Percentiles rank a stretch among this genome's conserved stretches.
phyloP scores from a whole-genome alignment of 495 filamentous ascomycete genomes.

The Daldinia decipiens region DNA sequence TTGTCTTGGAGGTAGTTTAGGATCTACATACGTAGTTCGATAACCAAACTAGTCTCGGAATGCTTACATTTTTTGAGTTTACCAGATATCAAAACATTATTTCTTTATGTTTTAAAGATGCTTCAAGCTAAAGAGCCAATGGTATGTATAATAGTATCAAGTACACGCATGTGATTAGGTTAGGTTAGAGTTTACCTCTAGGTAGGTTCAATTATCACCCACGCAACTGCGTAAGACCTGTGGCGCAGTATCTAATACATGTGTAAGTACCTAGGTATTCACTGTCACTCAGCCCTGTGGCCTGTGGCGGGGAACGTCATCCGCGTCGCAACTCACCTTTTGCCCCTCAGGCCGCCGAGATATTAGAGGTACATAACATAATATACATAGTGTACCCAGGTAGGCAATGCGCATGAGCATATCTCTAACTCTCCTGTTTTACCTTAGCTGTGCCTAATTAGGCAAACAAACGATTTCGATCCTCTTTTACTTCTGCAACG shows the following conservation, averaged over 20 bases:
- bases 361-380: slow-evolving; percentile 5
- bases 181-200: too few relatives aligned
- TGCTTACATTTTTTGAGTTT: too few relatives aligned
- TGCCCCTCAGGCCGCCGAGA: slow-evolving; percentile 36
- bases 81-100: too few relatives aligned
- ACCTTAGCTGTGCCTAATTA: slow-evolving; percentile 16
- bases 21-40: neutral
- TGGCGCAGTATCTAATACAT: slow-evolving; percentile 16
- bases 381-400: neutral
- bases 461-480: slow-evolving; percentile 14
- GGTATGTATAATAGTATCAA: neutral
- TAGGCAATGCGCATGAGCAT: slow-evolving; percentile 12
- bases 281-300: slow-evolving; percentile 22
- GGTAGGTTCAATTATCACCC: too few relatives aligned
- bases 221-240: slow-evolving; percentile 6
- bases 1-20: neutral
- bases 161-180: too few relatives aligned
- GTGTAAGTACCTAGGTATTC: neutral
- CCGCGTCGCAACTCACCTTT: slow-evolving; percentile 40
- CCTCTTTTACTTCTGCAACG: slow-evolving; percentile 6
- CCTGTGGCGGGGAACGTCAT: slow-evolving; percentile 46
- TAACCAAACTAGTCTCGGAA: neutral
- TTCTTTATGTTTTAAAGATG: neutral
- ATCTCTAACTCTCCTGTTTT: slow-evolving; percentile 30
- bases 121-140: neutral